Evolutionary conservation across 768 basidiomycete genomes (phyloP), one percentile per base, ranked within the genome.

Genomic region (Gymnopilus junonius): DNA sequence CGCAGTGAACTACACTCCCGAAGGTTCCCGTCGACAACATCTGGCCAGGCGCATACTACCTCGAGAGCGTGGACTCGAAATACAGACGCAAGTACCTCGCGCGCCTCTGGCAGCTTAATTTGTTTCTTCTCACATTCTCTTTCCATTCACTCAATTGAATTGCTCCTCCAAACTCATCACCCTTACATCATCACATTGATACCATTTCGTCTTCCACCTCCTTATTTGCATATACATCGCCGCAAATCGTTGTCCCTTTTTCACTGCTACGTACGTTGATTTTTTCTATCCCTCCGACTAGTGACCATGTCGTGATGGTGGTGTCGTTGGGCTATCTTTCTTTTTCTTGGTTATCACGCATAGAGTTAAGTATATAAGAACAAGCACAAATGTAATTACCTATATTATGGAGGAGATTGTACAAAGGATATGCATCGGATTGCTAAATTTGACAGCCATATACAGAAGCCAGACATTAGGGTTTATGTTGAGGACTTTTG

Each of bases 31-130:
- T 95, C 62, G 92, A 95, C 64, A 91, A 97, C 84, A 91, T 99
- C 76, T 95, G 94, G 92, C 90, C 92, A 3, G 95, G 95, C 46
- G 82, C 91, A 20, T 99, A 91, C 82, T 99, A 98, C 85, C 91
- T 99, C 67, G 89, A 90, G 65, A 85, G 83, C 73, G 90, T 97
- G 70, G 97, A 99, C 79, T 80, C 83, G 70, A 95, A 95, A 79
- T 95, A 90, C 87, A 84, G 97, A 70, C 86, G 97, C 74, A 94
- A 91, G 76, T 99, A 99, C 78, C 77, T 82, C 76, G 79, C 42
- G 81, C 83, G 25, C 82, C 82, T 32, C 37, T 76, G 20, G 80
- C 76, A 62, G 81, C 67, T 77, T 55, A 11, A 42, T 46, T 58
- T 59, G 48, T 54, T 37, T 51, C 29, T 27, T 43, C 21, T 21